Conservation (phyloP, 148 eudicot genomes). For the Vaccinium vitisidaea region DNA sequence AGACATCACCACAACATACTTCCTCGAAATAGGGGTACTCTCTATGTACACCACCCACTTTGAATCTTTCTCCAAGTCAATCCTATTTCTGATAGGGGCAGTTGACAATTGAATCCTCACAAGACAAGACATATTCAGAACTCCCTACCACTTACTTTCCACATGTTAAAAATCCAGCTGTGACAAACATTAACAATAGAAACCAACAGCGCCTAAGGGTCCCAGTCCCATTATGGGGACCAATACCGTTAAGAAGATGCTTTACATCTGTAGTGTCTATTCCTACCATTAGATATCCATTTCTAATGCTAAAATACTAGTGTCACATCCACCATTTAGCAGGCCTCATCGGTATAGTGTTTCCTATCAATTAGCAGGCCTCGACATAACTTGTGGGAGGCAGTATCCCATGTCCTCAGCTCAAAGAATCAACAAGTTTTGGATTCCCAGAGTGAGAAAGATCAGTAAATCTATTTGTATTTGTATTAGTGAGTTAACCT, state of each 20-base stretch:
- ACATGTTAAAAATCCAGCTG: not conserved
- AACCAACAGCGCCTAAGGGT: not conserved
- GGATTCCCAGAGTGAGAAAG: not conserved
- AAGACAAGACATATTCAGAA: not conserved
- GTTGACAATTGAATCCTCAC: too few species aligned
- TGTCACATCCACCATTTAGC: not conserved
- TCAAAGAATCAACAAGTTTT: not conserved
- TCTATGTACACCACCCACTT: not conserved
- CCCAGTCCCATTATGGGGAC: not conserved
- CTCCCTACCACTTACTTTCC: not conserved
- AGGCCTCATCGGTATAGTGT: not conserved
- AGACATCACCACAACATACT: not conserved
- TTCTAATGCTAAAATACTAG: not conserved
- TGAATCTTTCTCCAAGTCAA: not conserved
- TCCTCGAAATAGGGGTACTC: not conserved
- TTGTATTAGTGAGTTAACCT: not conserved
- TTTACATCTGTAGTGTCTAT: not conserved
- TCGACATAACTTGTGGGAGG: not conserved
- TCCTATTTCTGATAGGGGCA: too few species aligned
- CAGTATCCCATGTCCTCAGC: not conserved
- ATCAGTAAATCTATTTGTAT: not conserved
- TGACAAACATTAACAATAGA: not conserved
- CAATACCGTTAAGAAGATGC: conserved; percentile 1
- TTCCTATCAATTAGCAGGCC: conserved; percentile 3
- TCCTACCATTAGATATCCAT: not conserved